Evolutionary conservation across 1,284 basidiomycete species (phyloP).

Genomic region (Ganoderma lingzhi): DNA sequence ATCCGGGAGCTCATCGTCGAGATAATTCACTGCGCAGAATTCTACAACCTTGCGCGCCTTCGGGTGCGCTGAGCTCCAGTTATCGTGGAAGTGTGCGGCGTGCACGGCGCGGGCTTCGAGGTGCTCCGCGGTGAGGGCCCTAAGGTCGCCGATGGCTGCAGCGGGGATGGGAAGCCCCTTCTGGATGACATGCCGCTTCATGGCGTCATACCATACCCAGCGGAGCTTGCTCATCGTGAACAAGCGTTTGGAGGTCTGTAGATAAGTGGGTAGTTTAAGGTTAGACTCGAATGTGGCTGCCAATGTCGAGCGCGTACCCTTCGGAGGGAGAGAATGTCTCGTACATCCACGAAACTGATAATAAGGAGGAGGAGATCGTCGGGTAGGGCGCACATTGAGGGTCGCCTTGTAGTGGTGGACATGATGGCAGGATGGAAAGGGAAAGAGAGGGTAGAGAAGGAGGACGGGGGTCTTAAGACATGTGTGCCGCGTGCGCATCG

Average conservation of each 20-base stretch:
- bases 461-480: slow-evolving; percentile 6
- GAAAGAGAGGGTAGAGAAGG: slow-evolving; percentile 1
- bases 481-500: not conserved
- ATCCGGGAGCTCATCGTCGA: slow-evolving; percentile 27
- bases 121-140: slow-evolving; percentile 42
- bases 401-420: slow-evolving; percentile 17
- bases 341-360: slow-evolving; percentile 43
- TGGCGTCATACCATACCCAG: slow-evolving; percentile 49
- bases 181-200: slow-evolving; percentile 45
- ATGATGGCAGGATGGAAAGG: slow-evolving; percentile 9
- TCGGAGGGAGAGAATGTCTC: slow-evolving; percentile 45
- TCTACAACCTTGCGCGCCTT: slow-evolving; percentile 36
- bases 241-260: slow-evolving; percentile 45
- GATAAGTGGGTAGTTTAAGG: not conserved
- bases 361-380: slow-evolving; percentile 48
- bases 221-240: slow-evolving; percentile 43
- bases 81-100: slow-evolving; percentile 46
- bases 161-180: slow-evolving; percentile 46
- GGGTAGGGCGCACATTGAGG: slow-evolving; percentile 36
- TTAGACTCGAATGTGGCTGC: slow-evolving; percentile 12
- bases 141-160: slow-evolving; percentile 37
- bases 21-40: slow-evolving; percentile 35
- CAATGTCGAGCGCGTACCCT: slow-evolving; percentile 38
- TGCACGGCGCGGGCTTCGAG: slow-evolving; percentile 48
- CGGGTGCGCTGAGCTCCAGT: slow-evolving; percentile 45